Percentiles rank a stretch among this genome's conserved stretches.
Conservation (phyloP, 495 filamentous ascomycete species). For the Neurospora pannonica region DNA sequence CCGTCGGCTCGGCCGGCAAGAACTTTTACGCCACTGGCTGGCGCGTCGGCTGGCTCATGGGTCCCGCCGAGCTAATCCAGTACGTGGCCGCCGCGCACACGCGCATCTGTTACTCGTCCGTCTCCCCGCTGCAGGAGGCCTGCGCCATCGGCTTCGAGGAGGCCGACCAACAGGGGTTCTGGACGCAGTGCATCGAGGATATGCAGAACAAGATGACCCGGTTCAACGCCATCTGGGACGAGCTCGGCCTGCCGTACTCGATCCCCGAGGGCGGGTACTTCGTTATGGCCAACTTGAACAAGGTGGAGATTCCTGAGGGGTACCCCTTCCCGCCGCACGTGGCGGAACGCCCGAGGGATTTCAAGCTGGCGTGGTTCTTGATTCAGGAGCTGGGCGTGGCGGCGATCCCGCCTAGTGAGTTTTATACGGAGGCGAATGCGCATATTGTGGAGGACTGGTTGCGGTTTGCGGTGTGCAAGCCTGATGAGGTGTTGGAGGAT, state of each 20-base stretch:
- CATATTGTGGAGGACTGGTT: slow-evolving; percentile 87
- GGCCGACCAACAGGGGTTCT: slow-evolving; percentile 77
- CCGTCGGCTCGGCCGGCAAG: slow-evolving; percentile 91
- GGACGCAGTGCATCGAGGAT: slow-evolving; percentile 71
- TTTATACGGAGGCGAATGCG: slow-evolving; percentile 77
- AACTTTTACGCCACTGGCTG: slow-evolving; percentile 97
- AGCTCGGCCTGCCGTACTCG: slow-evolving; percentile 84
- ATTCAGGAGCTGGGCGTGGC: slow-evolving; percentile 95
- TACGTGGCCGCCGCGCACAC: slow-evolving; percentile 90
- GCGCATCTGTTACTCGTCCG: slow-evolving; percentile 88
- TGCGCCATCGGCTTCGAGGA: slow-evolving; percentile 92
- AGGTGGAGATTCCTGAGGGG: slow-evolving; percentile 68
- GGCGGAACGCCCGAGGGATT: slow-evolving; percentile 74
- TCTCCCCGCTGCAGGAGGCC: slow-evolving; percentile 90
- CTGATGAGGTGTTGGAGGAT: slow-evolving; percentile 77
- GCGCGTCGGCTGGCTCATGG: slow-evolving; percentile 91
- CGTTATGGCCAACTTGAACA: slow-evolving; percentile 81
- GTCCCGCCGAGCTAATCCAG: slow-evolving; percentile 78
- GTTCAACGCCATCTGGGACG: slow-evolving; percentile 82
- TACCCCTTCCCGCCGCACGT: slow-evolving; percentile 89
- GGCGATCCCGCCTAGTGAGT: slow-evolving; percentile 92
- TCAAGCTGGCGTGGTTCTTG: slow-evolving; percentile 89
- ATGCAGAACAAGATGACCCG: slow-evolving; percentile 83
- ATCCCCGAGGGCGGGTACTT: slow-evolving; percentile 96
- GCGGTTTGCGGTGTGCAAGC: slow-evolving; percentile 93